These are phyloP conservation scores for Quercus cerris DNA, from an alignment of 306 rosid species.

Conservation along the genomic window DNA sequence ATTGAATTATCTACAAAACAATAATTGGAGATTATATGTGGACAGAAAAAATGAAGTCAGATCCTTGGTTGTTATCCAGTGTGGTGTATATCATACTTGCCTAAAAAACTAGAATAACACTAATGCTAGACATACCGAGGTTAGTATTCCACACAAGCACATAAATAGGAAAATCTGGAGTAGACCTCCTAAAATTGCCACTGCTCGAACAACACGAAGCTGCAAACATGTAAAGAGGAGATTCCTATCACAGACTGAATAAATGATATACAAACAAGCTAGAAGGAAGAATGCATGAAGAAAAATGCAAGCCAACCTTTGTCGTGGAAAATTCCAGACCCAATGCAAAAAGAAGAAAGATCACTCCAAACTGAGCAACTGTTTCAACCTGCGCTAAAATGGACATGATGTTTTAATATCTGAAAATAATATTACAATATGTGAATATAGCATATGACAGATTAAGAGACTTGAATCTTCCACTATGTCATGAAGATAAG, in stretches of 20 bases:
- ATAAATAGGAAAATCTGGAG: conserved; percentile 90
- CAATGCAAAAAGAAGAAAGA: conserved; percentile 92
- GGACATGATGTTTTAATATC: neutral
- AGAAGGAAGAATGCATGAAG: conserved; percentile 13
- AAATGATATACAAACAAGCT: conserved; percentile 3
- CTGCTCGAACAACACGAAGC: conserved; percentile 92
- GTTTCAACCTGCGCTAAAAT: conserved; percentile 80
- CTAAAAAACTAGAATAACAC: conserved; percentile 1
- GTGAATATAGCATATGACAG: neutral
- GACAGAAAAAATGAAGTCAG: neutral
- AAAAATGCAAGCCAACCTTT: conserved; percentile 53
- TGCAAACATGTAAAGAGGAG: conserved; percentile 39
- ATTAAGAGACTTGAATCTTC: neutral
- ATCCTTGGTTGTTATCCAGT: neutral
- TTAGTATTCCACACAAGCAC: conserved; percentile 88
- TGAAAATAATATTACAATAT: neutral
- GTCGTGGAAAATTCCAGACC: conserved; percentile 88
- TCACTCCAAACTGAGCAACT: conserved; percentile 98
- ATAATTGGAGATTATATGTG: neutral
- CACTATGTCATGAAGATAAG: neutral
- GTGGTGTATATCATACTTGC: neutral
- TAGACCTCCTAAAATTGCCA: conserved; percentile 92
- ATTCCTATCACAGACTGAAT: conserved; percentile 14
- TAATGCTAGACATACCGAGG: conserved; percentile 60
- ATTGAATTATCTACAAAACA: no score